Evolutionary conservation across 305 asterid species (phyloP).

Genomic region (Striga hermonthica): DNA sequence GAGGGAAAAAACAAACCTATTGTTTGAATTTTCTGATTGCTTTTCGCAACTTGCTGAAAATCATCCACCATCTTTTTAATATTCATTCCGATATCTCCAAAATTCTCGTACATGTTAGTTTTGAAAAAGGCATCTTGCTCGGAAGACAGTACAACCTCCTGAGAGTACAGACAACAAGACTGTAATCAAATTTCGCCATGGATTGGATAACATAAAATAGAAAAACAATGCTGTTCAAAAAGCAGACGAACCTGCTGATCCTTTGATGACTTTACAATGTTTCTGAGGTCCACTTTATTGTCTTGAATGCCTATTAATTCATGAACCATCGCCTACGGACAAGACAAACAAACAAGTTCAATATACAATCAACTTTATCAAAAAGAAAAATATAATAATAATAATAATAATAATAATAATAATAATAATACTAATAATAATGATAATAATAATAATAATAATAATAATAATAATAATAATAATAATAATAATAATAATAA

Average conservation of each 20-base stretch:
- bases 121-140: conserved; percentile 96
- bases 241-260: conserved; percentile 75
- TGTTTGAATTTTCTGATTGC: conserved; percentile 96
- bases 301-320: conserved; percentile 93
- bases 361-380: too few species aligned
- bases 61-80: conserved; percentile 92
- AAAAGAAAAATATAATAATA: not conserved
- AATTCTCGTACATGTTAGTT: conserved; percentile 87
- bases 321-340: conserved; percentile 90
- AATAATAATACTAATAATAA: not conserved
- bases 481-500: conserved; percentile 5
- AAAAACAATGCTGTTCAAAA: conserved; percentile 20
- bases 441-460: not conserved
- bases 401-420: not conserved
- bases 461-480: not conserved
- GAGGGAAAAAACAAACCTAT: conserved; percentile 56
- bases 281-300: conserved; percentile 82
- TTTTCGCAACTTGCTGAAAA: conserved; percentile 87
- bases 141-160: conserved; percentile 95
- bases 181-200: conserved; percentile 20
- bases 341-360: not conserved
- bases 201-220: conserved; percentile 25
- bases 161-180: conserved; percentile 30
- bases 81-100: conserved; percentile 98
- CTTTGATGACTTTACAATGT: conserved; percentile 59